phyloP scores from a whole-genome alignment of 2,329 filamentous ascomycete species.

The Calonectria pseudoreteaudii region DNA sequence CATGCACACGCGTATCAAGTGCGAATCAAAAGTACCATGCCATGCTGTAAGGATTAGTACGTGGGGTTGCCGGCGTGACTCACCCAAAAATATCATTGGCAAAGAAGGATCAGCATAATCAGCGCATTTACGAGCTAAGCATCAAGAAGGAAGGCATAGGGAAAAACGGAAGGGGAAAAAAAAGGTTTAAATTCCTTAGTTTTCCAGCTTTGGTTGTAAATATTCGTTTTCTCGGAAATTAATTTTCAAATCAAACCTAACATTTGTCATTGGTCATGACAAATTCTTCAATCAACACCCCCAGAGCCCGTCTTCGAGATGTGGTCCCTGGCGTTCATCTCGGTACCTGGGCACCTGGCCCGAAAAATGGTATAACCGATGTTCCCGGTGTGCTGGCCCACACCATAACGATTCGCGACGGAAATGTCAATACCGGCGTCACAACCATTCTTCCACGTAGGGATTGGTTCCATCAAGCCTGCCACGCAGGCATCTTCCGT shows the following conservation, averaged over 20 bases:
- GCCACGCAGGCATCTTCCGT: slow-evolving; percentile 64
- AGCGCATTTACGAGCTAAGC: neutral
- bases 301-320: slow-evolving; percentile 46
- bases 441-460: slow-evolving; percentile 58
- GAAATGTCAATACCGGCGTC: slow-evolving; percentile 56
- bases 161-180: too few relatives aligned
- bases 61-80: neutral
- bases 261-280: too few relatives aligned
- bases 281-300: neutral
- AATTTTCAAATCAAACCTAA: too few relatives aligned
- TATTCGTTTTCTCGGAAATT: neutral
- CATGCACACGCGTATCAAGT: too few relatives aligned
- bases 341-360: slow-evolving; percentile 54
- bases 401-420: slow-evolving; percentile 52
- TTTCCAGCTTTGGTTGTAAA: too few relatives aligned
- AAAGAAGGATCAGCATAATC: neutral
- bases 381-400: slow-evolving; percentile 57
- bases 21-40: neutral
- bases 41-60: neutral
- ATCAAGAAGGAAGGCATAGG: neutral
- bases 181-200: too few relatives aligned
- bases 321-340: slow-evolving; percentile 55
- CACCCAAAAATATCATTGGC: neutral
- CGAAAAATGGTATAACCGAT: slow-evolving; percentile 59
- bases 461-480: slow-evolving; percentile 51